A percentile compares a stretch with the other conserved stretches of the same genome.
phyloP scores from a whole-genome alignment of 345 rosid genomes.

The Arabidopsis suecica region DNA sequence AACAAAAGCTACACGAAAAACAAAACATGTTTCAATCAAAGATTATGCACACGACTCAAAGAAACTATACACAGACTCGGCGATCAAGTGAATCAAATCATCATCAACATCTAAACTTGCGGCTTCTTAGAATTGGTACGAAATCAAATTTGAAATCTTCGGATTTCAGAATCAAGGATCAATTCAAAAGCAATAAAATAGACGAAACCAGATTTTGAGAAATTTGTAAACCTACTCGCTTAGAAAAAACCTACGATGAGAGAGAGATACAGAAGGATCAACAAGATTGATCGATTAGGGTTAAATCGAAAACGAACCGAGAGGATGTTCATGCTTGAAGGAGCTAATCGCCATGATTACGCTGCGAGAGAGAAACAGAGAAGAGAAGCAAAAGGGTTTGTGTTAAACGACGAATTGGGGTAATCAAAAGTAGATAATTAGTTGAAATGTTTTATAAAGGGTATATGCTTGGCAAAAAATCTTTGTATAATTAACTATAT shows the following conservation, averaged over 20 bases:
- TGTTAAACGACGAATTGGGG: neutral
- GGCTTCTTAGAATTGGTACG: neutral
- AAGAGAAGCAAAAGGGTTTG: neutral
- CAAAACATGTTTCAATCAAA: neutral
- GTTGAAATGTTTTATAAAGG: too few species aligned
- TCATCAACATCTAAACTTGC: neutral
- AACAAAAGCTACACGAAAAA: neutral
- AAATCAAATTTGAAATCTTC: neutral
- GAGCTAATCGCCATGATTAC: conserved; percentile 74
- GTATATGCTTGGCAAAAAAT: neutral
- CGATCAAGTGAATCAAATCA: neutral
- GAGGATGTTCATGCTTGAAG: conserved; percentile 92
- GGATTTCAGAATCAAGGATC: neutral
- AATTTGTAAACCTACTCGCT: neutral
- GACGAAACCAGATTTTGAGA: neutral
- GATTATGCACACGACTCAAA: neutral
- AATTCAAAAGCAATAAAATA: neutral
- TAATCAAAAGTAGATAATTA: neutral
- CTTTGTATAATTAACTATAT: neutral
- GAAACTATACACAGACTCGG: neutral
- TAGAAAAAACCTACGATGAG: neutral
- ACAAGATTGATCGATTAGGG: neutral
- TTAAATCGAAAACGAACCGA: conserved; percentile 58
- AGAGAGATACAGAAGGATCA: conserved; percentile 14
- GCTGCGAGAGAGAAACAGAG: conserved; percentile 22